Evolutionary conservation across 192 early-diverging fungal species (phyloP), one percentile per base, ranked within the genome.

Genomic region (Dissophora globulifera): DNA sequence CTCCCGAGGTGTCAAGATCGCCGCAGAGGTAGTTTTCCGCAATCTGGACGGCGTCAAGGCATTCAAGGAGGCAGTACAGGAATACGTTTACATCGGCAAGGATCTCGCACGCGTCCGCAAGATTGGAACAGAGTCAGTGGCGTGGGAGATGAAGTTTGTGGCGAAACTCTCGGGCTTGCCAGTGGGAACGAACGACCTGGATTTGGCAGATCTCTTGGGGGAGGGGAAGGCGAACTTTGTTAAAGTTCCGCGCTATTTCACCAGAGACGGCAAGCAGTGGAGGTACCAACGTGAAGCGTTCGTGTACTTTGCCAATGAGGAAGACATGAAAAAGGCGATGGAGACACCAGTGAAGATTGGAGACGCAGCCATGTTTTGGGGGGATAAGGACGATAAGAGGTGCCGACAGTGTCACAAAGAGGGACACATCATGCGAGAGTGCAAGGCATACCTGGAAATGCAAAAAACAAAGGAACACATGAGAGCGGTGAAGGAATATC

Each of bases 381-480:
- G 49, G 15, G 22, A 25, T 26, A 50, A 12, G 1, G 49, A 50
- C 0, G 49, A 50, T 12, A 50, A 26, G 25, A 50, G 49, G 25
- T 50, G 49, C 49, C 7, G 49, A 25, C 13, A 27, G 17, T 50
- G 49, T 26, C 11, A 17, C 26, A 50, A 50, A 8, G 25, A 29
- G 10, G 49, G 49, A 1, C 49, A 50, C 17, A 50, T 50, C 27
- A 9, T 17, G 27, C 6, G 17, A 10, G 49, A 50, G 10, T 50
- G 49, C n/a, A 29, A 27, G 0, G n/a, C 29, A 6, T 50, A 2
- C 25, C 6, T 29, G 17, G 49, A 50, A 17, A 4, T 27, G 8
- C 27, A 29, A n/a, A 50, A 27, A 29, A 50, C 49, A 26, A 50
- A 26, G 49, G 49, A 23, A 17, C 49, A 50, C 25, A 50, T 50